A percentile compares a stretch with the other conserved stretches of the same genome.
Conservation (phyloP, 345 rosid species). For the Sapria himalayana region DNA sequence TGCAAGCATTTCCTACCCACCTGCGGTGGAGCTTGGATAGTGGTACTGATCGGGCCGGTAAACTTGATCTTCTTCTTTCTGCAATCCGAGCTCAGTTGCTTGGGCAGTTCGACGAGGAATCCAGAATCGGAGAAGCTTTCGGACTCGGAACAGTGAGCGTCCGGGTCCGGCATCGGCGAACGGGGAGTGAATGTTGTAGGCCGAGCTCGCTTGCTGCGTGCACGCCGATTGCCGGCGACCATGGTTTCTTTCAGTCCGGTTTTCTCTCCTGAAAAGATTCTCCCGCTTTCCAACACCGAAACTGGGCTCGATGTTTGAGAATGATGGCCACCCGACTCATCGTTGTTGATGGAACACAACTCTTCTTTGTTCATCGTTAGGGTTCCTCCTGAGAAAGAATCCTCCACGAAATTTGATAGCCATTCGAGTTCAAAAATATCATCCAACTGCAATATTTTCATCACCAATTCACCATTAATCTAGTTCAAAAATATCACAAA, state of each 20-base stretch:
- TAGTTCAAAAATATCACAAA: too few relatives aligned
- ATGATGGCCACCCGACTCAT: conserved; percentile 22
- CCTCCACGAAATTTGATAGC: conserved; percentile 55
- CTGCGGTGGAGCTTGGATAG: conserved; percentile 13
- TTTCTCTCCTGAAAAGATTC: conserved; percentile 48
- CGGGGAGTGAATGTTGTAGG: conserved; percentile 49
- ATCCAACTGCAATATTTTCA: conserved; percentile 61
- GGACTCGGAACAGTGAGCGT: conserved; percentile 23
- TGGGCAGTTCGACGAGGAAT: conserved; percentile 45
- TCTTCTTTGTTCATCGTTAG: conserved; percentile 30
- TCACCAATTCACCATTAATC: too few relatives aligned
- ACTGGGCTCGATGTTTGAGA: conserved; percentile 66
- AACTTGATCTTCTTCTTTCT: conserved; percentile 67
- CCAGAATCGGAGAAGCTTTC: conserved; percentile 41
- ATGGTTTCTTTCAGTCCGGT: conserved; percentile 15
- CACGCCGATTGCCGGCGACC: conserved; percentile 30
- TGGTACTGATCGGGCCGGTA: conserved; percentile 13
- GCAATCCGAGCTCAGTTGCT: conserved; percentile 27
- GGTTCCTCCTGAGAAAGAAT: conserved; percentile 59
- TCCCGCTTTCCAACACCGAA: conserved; percentile 86
- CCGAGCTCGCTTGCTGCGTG: conserved; percentile 88
- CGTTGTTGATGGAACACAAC: conserved; percentile 14
- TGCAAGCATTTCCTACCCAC: conserved; percentile 80
- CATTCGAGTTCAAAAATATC: conserved; percentile 80
- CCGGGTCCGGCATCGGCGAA: conserved; percentile 9